Base-by-base conservation (phyloP, 2,329 filamentous ascomycete genomes). In the Fusarium buxicola region DNA sequence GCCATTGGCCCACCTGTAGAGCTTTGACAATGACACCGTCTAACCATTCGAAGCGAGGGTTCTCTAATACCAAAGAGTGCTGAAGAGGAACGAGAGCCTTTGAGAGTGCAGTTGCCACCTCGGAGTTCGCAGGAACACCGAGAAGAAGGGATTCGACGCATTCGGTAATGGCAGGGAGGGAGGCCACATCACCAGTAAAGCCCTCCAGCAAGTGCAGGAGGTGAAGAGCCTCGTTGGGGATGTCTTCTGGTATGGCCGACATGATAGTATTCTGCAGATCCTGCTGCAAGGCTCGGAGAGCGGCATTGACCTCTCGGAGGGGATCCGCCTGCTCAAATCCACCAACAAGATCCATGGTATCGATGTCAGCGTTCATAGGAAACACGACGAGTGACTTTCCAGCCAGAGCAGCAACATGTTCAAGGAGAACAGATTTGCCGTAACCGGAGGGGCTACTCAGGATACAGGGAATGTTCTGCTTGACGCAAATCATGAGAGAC, bases 271-370 rank as follows among this genome's bases (percentile, higher is more conserved):
- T 72, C 51, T 86, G 84, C 15, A 90, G 71, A 52, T 84, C 83
- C 7, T 78, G 71, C 11, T 80, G 78, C 11, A 91, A 72, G 28
- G 70, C 69, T 43, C 84, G 79, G 25, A 87, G 73, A 11, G 76
- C 72, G n/a, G 81, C 80, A 50, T 90, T 88, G 5, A 92, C 81
- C 60, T 91, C 86, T 52, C 94, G 85, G 47, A 90, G 83, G 18
- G 92, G 88, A 73, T 99, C 95, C 15, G 92, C 89, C 76, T 99
- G 95, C 75, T 99, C 95, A 72, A 97, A 99, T 0, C 95, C 95
- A 71, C 95, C 95, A 54, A 99, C 92, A 53, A 99, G 86, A 76
- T 99, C 95, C 88, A 97, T 97, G 1, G 94, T 94, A 75, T 99
- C 95, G 39, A 97, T 91, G 69, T 99, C 96, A 7, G 94, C 90